phyloP scores from a whole-genome alignment of 2,329 filamentous ascomycete species.

The Lasiodiplodia theobromae region DNA sequence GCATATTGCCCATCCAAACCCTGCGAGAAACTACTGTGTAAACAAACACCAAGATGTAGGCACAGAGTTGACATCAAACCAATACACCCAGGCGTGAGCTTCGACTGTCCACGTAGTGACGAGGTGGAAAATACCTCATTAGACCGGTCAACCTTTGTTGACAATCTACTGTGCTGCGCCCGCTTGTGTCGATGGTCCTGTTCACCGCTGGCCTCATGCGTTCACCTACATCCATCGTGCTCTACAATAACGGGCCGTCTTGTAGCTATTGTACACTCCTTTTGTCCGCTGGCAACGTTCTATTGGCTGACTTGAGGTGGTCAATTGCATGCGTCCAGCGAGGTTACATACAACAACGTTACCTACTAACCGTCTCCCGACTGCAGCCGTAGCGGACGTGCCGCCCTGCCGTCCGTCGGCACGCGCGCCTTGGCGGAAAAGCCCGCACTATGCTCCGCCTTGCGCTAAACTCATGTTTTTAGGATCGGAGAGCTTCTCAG shows the following conservation, averaged over 20 bases:
- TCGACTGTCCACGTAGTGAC: too few species aligned
- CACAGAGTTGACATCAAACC: too few species aligned
- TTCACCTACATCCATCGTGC: too few species aligned
- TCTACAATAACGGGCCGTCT: not conserved
- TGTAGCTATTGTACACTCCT: not conserved
- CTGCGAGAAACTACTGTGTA: not conserved
- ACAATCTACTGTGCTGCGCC: too few species aligned
- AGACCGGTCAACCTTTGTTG: too few species aligned
- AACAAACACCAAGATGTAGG: too few species aligned
- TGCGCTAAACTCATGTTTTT: not conserved
- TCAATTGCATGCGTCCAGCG: not conserved
- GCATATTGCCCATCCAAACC: not conserved
- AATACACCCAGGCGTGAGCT: too few species aligned
- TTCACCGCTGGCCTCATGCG: too few species aligned
- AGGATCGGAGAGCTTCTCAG: not conserved
- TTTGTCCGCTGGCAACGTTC: not conserved
- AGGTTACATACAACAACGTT: not conserved
- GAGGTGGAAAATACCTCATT: too few species aligned
- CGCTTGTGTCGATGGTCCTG: too few species aligned
- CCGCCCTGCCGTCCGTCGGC: not conserved
- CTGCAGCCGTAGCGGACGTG: not conserved
- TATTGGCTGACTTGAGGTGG: not conserved
- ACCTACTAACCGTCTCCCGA: not conserved
- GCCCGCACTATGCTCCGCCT: slow-evolving; percentile 18
- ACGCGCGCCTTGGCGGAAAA: slow-evolving; percentile 4